These are phyloP conservation scores for Candida quercuum DNA, from an alignment of 805 yeast genomes.

Conservation along the genomic window DNA sequence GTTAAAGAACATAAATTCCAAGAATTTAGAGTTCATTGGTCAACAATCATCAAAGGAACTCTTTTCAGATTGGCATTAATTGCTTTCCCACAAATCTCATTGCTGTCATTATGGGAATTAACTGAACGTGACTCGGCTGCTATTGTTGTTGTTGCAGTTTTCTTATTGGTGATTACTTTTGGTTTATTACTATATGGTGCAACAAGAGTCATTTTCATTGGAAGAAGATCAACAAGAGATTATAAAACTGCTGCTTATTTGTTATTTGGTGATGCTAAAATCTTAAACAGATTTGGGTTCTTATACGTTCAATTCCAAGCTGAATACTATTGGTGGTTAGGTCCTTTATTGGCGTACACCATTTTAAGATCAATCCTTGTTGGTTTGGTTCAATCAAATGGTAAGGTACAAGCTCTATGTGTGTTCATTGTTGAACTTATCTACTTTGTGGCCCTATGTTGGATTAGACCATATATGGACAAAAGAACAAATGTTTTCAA, in stretches of 20 bases:
- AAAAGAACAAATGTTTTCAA: slow-evolving; percentile 92
- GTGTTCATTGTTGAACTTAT: slow-evolving; percentile 71
- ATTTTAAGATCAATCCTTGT: slow-evolving; percentile 76
- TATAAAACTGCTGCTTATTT: slow-evolving; percentile 91
- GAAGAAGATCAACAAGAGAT: slow-evolving; percentile 61
- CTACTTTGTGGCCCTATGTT: slow-evolving; percentile 60
- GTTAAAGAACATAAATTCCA: slow-evolving; percentile 59
- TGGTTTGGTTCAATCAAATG: slow-evolving; percentile 76
- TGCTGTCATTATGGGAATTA: slow-evolving; percentile 86
- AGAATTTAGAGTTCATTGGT: slow-evolving; percentile 81
- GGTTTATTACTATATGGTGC: slow-evolving; percentile 70
- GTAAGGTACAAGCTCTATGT: slow-evolving; percentile 76
- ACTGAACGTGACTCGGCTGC: slow-evolving; percentile 82
- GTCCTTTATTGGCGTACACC: slow-evolving; percentile 57
- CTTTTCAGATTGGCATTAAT: slow-evolving; percentile 76
- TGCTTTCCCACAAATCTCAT: slow-evolving; percentile 82
- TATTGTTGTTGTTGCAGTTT: slow-evolving; percentile 70
- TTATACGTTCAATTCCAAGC: slow-evolving; percentile 89
- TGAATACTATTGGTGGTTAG: slow-evolving; percentile 76
- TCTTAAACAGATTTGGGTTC: slow-evolving; percentile 86
- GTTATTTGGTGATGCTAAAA: slow-evolving; percentile 75
- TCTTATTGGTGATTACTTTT: slow-evolving; percentile 53
- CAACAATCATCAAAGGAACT: slow-evolving; percentile 80
- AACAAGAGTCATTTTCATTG: slow-evolving; percentile 64
- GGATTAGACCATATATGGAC: slow-evolving; percentile 87